Evolutionary conservation across 2,329 filamentous ascomycete genomes (phyloP).

Genomic region (Exserohilum rostratum): DNA sequence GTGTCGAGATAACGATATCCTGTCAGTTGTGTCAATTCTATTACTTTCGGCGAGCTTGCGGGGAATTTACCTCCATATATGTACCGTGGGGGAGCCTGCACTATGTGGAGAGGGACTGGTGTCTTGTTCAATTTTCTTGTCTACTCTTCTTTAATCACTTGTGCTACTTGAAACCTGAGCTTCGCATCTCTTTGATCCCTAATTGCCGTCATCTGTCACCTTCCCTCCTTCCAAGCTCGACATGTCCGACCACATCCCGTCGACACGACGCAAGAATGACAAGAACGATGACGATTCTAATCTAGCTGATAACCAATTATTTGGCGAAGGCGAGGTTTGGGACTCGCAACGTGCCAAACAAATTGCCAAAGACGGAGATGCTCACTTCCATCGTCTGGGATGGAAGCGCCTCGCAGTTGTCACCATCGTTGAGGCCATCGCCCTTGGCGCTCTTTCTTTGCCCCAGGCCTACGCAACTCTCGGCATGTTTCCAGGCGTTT

Average conservation of each 20-base stretch:
- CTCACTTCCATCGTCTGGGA: constrained; percentile 20
- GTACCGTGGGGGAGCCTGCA: not conserved
- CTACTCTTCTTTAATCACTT: no score
- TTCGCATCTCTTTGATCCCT: no score
- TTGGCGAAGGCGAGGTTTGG: constrained; percentile 10
- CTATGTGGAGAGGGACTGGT: not conserved
- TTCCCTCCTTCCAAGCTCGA: no score
- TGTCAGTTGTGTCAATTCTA: not conserved
- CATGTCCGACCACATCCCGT: no score
- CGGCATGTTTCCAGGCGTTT: constrained; percentile 19
- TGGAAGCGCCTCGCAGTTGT: constrained; percentile 23
- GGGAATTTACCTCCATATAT: not conserved
- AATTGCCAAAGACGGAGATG: constrained; percentile 18
- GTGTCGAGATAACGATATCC: not conserved
- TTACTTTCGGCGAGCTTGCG: not conserved
- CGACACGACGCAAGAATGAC: not conserved
- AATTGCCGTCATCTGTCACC: no score
- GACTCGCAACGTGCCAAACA: constrained; percentile 16
- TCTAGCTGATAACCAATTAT: not conserved
- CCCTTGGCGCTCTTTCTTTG: constrained; percentile 18
- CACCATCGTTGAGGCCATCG: constrained; percentile 21
- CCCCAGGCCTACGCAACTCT: constrained; percentile 18
- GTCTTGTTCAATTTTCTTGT: no score
- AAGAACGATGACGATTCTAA: not conserved
- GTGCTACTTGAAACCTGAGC: no score